Evolutionary conservation across 2,329 filamentous ascomycete species (phyloP).

Genomic region (Botrytis medusae): DNA sequence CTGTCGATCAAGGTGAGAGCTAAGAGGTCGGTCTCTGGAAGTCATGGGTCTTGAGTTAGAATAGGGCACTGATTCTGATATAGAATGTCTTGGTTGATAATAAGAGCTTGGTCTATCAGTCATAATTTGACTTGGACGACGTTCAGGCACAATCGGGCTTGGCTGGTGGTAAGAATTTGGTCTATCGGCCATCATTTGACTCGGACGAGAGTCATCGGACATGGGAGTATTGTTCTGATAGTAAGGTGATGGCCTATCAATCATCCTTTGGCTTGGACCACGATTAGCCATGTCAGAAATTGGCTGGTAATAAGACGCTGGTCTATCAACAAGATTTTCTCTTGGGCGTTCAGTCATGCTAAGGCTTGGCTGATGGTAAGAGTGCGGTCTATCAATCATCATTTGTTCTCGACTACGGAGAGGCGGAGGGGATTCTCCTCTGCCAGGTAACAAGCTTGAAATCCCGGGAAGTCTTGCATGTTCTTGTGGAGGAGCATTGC

Average conservation of each 20-base stretch:
- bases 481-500: constrained; percentile 47
- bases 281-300: neutral
- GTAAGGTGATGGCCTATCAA: neutral
- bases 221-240: neutral
- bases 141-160: constrained; percentile 39
- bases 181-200: neutral
- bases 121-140: neutral
- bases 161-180: constrained; percentile 42
- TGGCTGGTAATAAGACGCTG: neutral
- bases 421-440: constrained; percentile 60
- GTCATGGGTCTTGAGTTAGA: constrained; percentile 24
- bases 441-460: constrained; percentile 82
- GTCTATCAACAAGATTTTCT: neutral
- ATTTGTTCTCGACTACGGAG: constrained; percentile 71
- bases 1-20: constrained; percentile 63
- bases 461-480: constrained; percentile 76
- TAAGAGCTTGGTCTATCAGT: constrained; percentile 42
- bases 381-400: constrained; percentile 59
- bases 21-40: constrained; percentile 47
- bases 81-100: constrained; percentile 19
- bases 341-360: constrained; percentile 37
- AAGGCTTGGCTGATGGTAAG: constrained; percentile 25
- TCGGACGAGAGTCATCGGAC: neutral
- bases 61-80: neutral
- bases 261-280: neutral